phyloP scores from a whole-genome alignment of 2,329 filamentous ascomycete species.

The Nemania sp. region DNA sequence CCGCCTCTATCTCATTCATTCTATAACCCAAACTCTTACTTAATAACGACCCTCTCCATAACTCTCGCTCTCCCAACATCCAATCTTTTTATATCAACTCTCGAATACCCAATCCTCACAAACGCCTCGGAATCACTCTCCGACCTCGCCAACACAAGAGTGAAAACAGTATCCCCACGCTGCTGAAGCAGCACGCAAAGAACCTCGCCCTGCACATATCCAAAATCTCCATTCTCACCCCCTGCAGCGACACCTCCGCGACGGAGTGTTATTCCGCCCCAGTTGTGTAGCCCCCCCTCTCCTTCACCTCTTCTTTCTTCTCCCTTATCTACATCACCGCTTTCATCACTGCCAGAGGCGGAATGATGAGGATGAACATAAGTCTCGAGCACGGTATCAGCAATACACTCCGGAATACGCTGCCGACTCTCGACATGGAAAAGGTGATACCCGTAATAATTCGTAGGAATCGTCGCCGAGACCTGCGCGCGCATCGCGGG shows the following conservation, averaged over 20 bases:
- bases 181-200: constrained; percentile 3
- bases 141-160: neutral
- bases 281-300: neutral
- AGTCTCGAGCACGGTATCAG: neutral
- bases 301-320: no score
- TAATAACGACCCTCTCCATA: constrained; percentile 1
- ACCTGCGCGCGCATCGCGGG: neutral
- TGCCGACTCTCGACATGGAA: neutral
- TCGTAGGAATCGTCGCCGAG: neutral
- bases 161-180: neutral
- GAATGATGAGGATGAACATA: no score
- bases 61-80: neutral
- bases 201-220: neutral
- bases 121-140: neutral
- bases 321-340: no score
- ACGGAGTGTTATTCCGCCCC: neutral
- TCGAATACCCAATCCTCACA: neutral
- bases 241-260: no score
- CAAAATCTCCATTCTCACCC: neutral
- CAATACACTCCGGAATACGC: neutral
- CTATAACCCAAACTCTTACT: no score
- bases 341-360: no score
- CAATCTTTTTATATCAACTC: neutral
- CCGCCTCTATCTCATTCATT: no score
- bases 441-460: constrained; percentile 1